Evolutionary conservation across 768 basidiomycete species (phyloP), one percentile per base, ranked within the genome.

Genomic region (Leccinum longicurvipes): DNA sequence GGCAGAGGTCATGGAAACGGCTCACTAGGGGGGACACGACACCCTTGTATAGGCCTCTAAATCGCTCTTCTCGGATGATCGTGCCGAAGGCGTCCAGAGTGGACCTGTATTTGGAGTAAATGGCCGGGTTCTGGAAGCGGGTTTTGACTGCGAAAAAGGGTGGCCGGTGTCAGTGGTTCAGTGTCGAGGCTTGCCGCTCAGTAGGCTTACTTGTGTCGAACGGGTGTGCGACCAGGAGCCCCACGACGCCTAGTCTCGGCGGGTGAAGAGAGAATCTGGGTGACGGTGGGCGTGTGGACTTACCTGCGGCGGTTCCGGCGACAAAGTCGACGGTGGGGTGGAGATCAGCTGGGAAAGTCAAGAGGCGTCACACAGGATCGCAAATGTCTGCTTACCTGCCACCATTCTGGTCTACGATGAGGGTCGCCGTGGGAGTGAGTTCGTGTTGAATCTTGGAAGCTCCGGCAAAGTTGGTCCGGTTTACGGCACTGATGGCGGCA

Each of bases 21-120:
- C 80, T 53, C 56, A 91, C 91, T 75, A 96, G 74, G 0, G 93
- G 93, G 12, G 92, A 91, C 0, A 81, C 76, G 25, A 93, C 81
- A 6, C 91, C 91, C 67, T 89, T 89, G 68, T 80, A 92, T 42
- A 92, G 71, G 1, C 89, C 86, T 31, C 74, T 58, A 47, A 91
- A 76, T 27, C 78, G 77, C 66, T 92, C 91, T 67, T 91, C 88
- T 10, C 78, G 77, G 2, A 87, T 63, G 54, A 93, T 91, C 1
- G 83, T 87, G 31, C 70, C 57, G 51, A 91, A 75, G 1, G 89
- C 86, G 67, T 86, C 73, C n/a, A 81, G 62, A 0, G 84, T 87
- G 6, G 85, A 86, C 21, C 68, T 74, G 63, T 93, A 92, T 63
- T 72, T 82, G 3, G 66, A 63, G 12, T 81, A 76, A 17, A 83